Evolutionary conservation across 176 grass and related monocot genomes (phyloP).

Genomic region (Tuctoria greenei): DNA sequence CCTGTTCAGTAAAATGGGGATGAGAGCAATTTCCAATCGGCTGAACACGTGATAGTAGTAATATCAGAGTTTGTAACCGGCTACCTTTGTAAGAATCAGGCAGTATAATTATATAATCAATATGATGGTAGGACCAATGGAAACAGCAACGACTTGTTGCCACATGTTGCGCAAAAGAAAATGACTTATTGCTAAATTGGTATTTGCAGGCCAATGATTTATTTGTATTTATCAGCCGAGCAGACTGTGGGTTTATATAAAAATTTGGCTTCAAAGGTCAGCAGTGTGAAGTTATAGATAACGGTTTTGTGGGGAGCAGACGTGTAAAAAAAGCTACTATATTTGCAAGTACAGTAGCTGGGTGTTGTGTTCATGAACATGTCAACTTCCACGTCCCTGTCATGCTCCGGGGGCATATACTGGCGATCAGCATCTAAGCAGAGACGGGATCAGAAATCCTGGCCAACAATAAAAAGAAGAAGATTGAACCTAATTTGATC

Average conservation of each 20-base stretch:
- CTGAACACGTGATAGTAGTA: neutral
- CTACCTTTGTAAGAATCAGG: neutral
- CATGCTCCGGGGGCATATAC: conserved; percentile 31
- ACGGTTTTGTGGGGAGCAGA: neutral
- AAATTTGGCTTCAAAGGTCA: neutral
- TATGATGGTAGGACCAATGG: neutral
- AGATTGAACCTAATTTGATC: conserved; percentile 28
- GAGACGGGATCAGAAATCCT: conserved; percentile 23
- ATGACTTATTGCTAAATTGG: no score
- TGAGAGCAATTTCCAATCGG: conserved; percentile 9
- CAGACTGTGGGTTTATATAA: neutral
- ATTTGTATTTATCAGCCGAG: neutral
- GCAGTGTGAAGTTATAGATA: conserved; percentile 14
- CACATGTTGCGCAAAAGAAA: neutral
- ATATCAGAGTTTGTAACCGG: neutral
- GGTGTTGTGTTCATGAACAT: conserved; percentile 27
- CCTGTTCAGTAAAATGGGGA: conserved; percentile 46
- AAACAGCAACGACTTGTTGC: neutral
- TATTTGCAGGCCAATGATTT: neutral
- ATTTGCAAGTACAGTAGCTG: conserved; percentile 20
- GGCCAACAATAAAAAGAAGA: conserved; percentile 20
- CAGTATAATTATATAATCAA: neutral
- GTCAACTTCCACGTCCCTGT: conserved; percentile 40
- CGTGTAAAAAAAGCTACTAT: conserved; percentile 19
- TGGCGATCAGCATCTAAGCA: conserved; percentile 2